Base-by-base conservation (phyloP, 805 yeast species). In the Candida yuanshanica region DNA sequence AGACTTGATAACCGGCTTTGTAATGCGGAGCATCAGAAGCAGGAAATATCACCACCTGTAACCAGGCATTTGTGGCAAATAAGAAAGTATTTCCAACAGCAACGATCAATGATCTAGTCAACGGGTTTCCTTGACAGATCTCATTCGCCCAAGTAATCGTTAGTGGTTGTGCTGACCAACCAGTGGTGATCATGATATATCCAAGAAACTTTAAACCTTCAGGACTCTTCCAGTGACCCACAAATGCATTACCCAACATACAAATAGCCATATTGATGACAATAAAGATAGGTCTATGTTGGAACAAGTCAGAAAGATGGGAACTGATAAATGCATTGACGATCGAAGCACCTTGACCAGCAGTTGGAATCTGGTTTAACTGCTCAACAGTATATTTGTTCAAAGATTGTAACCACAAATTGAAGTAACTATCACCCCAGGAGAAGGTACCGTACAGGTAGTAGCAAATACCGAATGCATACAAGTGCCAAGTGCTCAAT, bases 1-100 rank as follows among this genome's bases (percentile, higher is more conserved):
- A 41, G 17, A 58, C 48, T 44, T 58, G 64, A 40, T 63, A 63
- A 20, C 65, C 68, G 26, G 53, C 50, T 17, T 50, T 52, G 45
- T 60, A 64, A 35, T 46, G 48, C 20, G 68, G 68, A 2, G 68
- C 67, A n/a, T 57, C 49, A 26, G 53, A 49, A 18, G 66, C 55
- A 20, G 65, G 63, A 48, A 51, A 64, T 25, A 64, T 47, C 17
- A 60, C 49, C 6, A 60, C 45, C 34, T 66, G 68, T 23, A 63
- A 38, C 63, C 65, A 62, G 12, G 68, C 64, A 41, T 54, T 57
- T 33, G 63, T 51, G 7, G 63, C 56, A 43, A 53, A 61, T 4
- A 64, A 48, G 37, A 61, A 39, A 3, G 62, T 56, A 25, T 62
- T 60, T 20, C 59, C 63, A 11, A 59, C 52, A n/a, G 60, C 63